Base-by-base conservation (phyloP, 2,329 filamentous ascomycete genomes). In the Colletotrichum tropicale region DNA sequence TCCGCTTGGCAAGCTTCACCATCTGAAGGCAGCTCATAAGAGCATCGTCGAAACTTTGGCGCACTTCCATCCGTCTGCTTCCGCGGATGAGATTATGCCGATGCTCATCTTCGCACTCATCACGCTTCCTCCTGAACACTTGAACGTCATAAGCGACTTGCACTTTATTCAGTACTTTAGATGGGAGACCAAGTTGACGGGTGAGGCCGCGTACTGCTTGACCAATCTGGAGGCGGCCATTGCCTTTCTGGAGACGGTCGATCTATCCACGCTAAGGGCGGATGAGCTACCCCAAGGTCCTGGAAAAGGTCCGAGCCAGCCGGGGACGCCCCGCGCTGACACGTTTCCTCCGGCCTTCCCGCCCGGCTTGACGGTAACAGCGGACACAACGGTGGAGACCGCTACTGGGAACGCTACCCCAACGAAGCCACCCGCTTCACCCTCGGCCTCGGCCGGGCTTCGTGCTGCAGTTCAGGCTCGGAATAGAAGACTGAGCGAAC, bases 31-130 rank as follows among this genome's bases (percentile, higher is more conserved):
- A 52, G 95, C 95, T 5, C 97, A 98, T 84, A 98, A 98, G 86
- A 94, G 93, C 78, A 98, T 99, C 77, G 97, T 99, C 65, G 96
- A 98, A 83, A 96, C 96, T 2, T 84, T 93, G 65, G 89, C 91
- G 6, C 89, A 92, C 79, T 93, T 93, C 75, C 91, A 93, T 77
- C 91, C 91, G 21, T 93, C 96, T 1, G 98, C 97, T 1, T 98
- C 97, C 1, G 97, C 97, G 4, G 97, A 99, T 82, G 97, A 98
- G 85, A 98, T 99, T 70, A 93, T 99, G 83, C 97, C 97, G 1
- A 98, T 98, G 84, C 90, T 99, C 77, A 99, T 99, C 77, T 99
- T 98, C 86, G 95, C 96, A 0, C 90, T 99, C 76, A 98, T 99
- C 82, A 98, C 96, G 4, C 93, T 96, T 60, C 94, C 95, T 1